Percentiles rank a stretch among this genome's conserved stretches.
Conservation (phyloP, 2,329 filamentous ascomycete species). For the Xylariaceae sp. region DNA sequence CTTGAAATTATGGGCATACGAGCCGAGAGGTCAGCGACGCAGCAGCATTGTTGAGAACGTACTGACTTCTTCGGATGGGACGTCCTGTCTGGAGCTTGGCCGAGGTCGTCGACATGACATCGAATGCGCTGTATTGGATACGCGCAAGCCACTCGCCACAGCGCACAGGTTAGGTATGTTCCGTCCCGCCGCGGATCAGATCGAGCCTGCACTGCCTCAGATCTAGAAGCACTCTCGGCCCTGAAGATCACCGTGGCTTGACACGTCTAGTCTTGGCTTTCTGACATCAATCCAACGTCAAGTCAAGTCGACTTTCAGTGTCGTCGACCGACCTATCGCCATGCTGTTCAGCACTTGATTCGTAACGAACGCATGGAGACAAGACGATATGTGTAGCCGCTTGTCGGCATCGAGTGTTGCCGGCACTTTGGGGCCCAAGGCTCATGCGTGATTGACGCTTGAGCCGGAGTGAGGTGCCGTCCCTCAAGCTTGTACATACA, state of each 20-base stretch:
- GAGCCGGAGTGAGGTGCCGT: too few species aligned
- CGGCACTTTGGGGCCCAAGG: too few species aligned
- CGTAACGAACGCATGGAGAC: background rate
- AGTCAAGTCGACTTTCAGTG: background rate
- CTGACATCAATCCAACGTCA: slow-evolving; percentile 2
- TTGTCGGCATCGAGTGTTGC: too few species aligned
- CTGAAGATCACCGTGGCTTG: slow-evolving; percentile 3
- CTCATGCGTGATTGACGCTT: too few species aligned
- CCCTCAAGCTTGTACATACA: too few species aligned
- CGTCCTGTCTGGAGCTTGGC: background rate
- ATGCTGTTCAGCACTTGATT: background rate
- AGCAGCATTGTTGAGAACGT: background rate
- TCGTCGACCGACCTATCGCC: too few species aligned
- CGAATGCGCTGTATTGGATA: slow-evolving; percentile 2
- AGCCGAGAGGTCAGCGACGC: background rate
- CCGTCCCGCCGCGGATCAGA: background rate
- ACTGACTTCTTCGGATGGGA: background rate
- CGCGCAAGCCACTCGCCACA: slow-evolving; percentile 25
- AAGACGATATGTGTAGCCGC: background rate
- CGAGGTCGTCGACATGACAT: too few species aligned
- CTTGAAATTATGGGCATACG: background rate
- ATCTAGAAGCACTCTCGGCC: background rate
- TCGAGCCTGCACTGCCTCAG: slow-evolving; percentile 4
- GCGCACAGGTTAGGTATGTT: background rate
- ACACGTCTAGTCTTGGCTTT: background rate